Evolutionary conservation across 1,139 yeast genomes (phyloP).

Genomic region (Kodamaea alishanica): DNA sequence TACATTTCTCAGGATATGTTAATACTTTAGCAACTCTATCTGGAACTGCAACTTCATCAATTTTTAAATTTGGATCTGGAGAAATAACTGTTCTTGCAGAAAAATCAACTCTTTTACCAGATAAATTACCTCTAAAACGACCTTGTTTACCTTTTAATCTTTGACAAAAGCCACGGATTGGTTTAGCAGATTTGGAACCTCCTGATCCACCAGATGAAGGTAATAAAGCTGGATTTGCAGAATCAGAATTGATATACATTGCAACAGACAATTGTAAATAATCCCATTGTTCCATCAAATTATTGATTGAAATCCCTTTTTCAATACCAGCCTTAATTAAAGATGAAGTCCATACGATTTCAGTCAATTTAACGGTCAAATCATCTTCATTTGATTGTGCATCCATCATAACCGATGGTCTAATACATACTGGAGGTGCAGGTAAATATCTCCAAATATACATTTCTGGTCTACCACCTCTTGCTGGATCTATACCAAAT

Average conservation of each 20-base stretch:
- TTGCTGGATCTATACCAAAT: conserved; percentile 81
- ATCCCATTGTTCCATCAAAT: conserved; percentile 99
- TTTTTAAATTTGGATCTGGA: conserved; percentile 92
- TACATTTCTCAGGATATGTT: conserved; percentile 94
- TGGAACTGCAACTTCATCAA: conserved; percentile 98
- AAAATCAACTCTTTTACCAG: conserved; percentile 98
- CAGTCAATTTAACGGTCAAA: conserved; percentile 90
- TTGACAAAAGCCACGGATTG: conserved; percentile 95
- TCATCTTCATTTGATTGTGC: conserved; percentile 97
- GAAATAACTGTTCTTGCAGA: conserved; percentile 98
- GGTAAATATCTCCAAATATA: conserved; percentile 96
- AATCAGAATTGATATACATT: conserved; percentile 94
- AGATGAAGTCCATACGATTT: conserved; percentile 93
- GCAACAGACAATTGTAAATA: conserved; percentile 92
- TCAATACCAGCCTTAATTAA: conserved; percentile 91
- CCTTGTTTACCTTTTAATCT: conserved; percentile 98
- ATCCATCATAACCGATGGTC: conserved; percentile 95
- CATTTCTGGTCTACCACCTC: conserved; percentile 93
- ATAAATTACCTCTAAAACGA: conserved; percentile 94
- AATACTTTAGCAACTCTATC: conserved; percentile 93
- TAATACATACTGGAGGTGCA: conserved; percentile 97
- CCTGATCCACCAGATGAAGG: conserved; percentile 62
- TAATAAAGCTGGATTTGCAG: conserved; percentile 76
- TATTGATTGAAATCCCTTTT: conserved; percentile 87
- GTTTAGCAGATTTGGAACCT: conserved; percentile 58